phyloP scores from a whole-genome alignment of 768 basidiomycete species.

The Mrakia gelida region DNA sequence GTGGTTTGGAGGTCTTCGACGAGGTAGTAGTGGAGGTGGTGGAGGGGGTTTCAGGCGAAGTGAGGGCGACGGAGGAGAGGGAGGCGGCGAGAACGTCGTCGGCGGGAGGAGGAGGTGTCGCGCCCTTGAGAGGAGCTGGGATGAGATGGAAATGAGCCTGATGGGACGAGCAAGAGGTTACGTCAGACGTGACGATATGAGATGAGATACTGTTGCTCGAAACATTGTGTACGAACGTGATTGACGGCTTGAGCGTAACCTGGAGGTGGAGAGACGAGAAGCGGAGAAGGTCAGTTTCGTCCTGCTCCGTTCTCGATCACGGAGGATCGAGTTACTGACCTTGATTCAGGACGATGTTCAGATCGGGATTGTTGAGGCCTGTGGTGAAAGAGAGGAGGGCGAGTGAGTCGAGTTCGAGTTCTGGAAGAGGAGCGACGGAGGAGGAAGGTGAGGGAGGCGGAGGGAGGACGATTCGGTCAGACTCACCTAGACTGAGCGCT shows the following conservation, averaged over 20 bases:
- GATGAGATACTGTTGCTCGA: too few species aligned
- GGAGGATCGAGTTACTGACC: neutral
- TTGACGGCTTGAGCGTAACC: conserved; percentile 12
- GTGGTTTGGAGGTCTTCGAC: neutral
- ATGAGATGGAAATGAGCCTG: conserved; percentile 19
- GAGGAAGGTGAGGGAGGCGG: neutral
- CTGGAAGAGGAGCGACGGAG: neutral
- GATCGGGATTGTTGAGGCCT: conserved; percentile 2
- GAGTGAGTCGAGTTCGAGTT: neutral
- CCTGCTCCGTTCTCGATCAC: neutral
- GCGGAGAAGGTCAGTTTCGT: neutral
- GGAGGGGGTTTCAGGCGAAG: neutral
- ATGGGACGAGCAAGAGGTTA: too few species aligned
- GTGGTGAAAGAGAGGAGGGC: neutral
- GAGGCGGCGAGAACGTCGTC: neutral
- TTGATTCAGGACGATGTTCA: conserved; percentile 7
- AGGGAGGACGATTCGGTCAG: neutral
- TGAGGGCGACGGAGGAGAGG: neutral
- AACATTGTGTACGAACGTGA: neutral
- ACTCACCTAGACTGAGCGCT: neutral
- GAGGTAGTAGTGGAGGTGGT: neutral
- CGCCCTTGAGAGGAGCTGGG: neutral
- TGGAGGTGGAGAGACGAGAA: neutral
- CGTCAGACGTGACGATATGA: neutral
- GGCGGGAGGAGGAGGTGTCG: neutral